A percentile compares a stretch with the other conserved stretches of the same genome.
Conservation (phyloP, 139 green algal species). For the Microglena sp. region DNA sequence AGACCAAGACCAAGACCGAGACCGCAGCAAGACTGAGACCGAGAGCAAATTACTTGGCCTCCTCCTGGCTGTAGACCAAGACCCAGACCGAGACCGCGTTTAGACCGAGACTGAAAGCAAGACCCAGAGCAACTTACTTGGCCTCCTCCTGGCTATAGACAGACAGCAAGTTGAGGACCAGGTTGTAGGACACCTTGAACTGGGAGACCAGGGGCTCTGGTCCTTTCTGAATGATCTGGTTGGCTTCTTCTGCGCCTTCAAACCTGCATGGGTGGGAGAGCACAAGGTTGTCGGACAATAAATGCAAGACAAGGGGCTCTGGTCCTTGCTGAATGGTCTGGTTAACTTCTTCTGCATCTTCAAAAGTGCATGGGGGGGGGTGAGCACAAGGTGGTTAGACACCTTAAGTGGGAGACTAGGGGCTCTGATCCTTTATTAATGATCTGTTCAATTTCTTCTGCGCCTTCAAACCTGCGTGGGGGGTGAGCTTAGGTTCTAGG, state of each 20-base stretch:
- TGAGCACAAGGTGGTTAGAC: slow-evolving; percentile 74
- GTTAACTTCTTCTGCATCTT: slow-evolving; percentile 57
- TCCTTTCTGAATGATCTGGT: slow-evolving; percentile 57
- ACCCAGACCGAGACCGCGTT: too few species aligned
- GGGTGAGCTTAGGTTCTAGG: too few species aligned
- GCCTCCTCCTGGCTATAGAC: slow-evolving; percentile 61
- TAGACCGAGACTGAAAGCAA: too few species aligned
- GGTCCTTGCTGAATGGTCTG: slow-evolving; percentile 62
- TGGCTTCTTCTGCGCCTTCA: slow-evolving; percentile 61
- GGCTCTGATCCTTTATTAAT: slow-evolving; percentile 65
- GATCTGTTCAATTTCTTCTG: slow-evolving; percentile 54
- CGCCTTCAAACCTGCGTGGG: too few species aligned
- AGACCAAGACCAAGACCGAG: too few species aligned
- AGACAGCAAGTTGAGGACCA: slow-evolving; percentile 82
- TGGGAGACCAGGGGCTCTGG: slow-evolving; percentile 56
- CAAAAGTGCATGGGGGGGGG: slow-evolving; percentile 43
- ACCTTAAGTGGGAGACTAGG: slow-evolving; percentile 54
- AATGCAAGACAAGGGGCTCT: slow-evolving; percentile 56
- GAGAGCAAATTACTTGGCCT: too few species aligned
- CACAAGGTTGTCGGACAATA: slow-evolving; percentile 73
- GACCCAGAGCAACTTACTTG: background rate
- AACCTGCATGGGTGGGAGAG: slow-evolving; percentile 49
- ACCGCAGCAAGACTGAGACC: too few species aligned
- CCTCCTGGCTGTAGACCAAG: too few species aligned
- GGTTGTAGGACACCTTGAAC: slow-evolving; percentile 67